Evolutionary conservation across 345 rosid species (phyloP).

Genomic region (Populus ilicifolia): DNA sequence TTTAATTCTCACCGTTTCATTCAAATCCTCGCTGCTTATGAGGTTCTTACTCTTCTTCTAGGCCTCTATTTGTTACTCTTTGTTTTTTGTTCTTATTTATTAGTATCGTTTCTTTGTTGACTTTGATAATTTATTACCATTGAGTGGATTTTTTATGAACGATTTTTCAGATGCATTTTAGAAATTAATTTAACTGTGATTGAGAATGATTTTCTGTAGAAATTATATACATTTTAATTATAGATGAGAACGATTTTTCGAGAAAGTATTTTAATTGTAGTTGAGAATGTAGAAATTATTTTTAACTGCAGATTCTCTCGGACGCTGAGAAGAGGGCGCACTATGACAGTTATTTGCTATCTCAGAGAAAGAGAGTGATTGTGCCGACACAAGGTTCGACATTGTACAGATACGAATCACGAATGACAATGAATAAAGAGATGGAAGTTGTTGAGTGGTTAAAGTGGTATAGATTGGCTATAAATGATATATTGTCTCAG

Average conservation of each 20-base stretch:
- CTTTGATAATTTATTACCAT: no score
- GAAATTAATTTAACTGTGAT: no score
- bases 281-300: not conserved
- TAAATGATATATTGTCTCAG: conserved; percentile 67
- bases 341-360: conserved; percentile 59
- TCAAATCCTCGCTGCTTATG: conserved; percentile 88
- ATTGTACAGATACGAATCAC: conserved; percentile 36
- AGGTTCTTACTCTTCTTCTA: conserved; percentile 34
- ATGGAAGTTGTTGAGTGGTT: conserved; percentile 97
- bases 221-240: no score
- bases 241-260: no score
- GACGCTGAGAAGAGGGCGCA: conserved; percentile 58
- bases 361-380: conserved; percentile 48
- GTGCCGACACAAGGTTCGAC: conserved; percentile 36
- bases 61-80: not conserved
- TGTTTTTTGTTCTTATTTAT: not conserved
- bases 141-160: no score
- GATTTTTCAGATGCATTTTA: no score
- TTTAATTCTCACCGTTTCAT: conserved; percentile 60
- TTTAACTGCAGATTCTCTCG: conserved; percentile 78
- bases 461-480: conserved; percentile 74
- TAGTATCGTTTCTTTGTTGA: not conserved
- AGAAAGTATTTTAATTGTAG: no score
- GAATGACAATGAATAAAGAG: conserved; percentile 33
- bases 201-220: no score